Percentiles rank a stretch among this genome's conserved stretches.
Conservation (phyloP, 1,284 basidiomycete genomes). For the Mycosarcoma mackinlayi region DNA sequence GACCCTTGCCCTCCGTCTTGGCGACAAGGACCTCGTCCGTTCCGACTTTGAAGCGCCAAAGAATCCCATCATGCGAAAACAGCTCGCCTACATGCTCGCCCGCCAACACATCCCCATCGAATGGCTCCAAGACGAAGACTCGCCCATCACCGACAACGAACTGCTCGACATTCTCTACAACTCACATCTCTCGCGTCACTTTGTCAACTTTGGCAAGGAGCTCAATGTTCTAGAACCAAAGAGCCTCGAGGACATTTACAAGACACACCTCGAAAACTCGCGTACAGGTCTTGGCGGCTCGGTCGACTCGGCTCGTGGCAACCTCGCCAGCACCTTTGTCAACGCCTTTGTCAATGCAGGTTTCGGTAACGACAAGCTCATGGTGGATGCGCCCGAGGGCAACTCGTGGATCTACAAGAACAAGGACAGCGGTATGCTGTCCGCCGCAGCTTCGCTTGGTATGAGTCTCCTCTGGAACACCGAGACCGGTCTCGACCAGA, state of each 20-base stretch:
- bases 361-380: constrained; percentile 97
- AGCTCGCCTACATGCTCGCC: constrained; percentile 92
- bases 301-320: constrained; percentile 92
- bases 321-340: constrained; percentile 95
- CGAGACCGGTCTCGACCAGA: constrained; percentile 89
- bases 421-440: constrained; percentile 99
- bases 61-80: constrained; percentile 81
- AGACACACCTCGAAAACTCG: constrained; percentile 87
- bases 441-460: constrained; percentile 92
- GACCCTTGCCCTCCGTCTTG: constrained; percentile 85
- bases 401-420: constrained; percentile 99
- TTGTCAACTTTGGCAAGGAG: constrained; percentile 93
- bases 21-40: constrained; percentile 80
- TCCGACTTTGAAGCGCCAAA: constrained; percentile 65
- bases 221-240: constrained; percentile 89
- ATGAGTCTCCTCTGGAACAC: constrained; percentile 96
- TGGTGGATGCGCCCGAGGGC: constrained; percentile 95
- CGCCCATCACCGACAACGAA: constrained; percentile 71
- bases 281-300: constrained; percentile 69
- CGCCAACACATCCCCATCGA: constrained; percentile 90
- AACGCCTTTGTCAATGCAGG: constrained; percentile 99
- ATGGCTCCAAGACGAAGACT: constrained; percentile 80
- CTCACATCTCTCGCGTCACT: constrained; percentile 77
- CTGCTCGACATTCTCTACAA: constrained; percentile 78
- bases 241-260: constrained; percentile 96